Evolutionary conservation across 441 rosid genomes (phyloP).

Genomic region (Corymbia citriodora): DNA sequence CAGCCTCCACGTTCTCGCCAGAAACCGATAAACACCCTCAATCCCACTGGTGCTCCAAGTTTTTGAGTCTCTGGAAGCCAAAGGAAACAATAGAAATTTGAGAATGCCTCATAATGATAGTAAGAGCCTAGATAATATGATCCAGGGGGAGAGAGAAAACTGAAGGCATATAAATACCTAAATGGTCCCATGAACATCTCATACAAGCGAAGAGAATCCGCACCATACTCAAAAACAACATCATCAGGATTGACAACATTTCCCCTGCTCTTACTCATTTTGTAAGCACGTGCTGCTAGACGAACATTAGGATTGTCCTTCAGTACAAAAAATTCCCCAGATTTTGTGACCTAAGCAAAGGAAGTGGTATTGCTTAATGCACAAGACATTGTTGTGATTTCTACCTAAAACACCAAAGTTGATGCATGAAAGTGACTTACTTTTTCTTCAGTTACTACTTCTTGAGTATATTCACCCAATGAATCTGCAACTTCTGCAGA

Average conservation of each 20-base stretch:
- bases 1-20: conserved; percentile 92
- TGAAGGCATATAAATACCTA: conserved; percentile 33
- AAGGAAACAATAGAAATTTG: conserved; percentile 1
- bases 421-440: conserved; percentile 33
- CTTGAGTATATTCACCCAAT: conserved; percentile 44
- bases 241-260: conserved; percentile 98
- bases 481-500: conserved; percentile 55
- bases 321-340: conserved; percentile 74
- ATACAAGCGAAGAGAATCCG: conserved; percentile 90
- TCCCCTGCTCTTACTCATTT: conserved; percentile 99
- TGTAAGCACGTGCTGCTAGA: conserved; percentile 70
- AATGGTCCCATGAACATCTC: conserved; percentile 99
- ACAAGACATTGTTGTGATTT: background rate
- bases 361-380: background rate
- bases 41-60: conserved; percentile 96
- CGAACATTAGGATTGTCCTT: conserved; percentile 58
- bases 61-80: conserved; percentile 75
- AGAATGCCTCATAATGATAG: background rate
- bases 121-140: background rate
- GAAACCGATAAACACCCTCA: conserved; percentile 91
- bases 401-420: background rate
- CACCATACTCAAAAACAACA: conserved; percentile 79
- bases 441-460: conserved; percentile 59
- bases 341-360: conserved; percentile 53
- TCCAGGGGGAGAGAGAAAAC: background rate